Evolutionary conservation across 768 basidiomycete species (phyloP), one percentile per base, ranked within the genome.

Genomic region (Hypsizygus marmoreus): DNA sequence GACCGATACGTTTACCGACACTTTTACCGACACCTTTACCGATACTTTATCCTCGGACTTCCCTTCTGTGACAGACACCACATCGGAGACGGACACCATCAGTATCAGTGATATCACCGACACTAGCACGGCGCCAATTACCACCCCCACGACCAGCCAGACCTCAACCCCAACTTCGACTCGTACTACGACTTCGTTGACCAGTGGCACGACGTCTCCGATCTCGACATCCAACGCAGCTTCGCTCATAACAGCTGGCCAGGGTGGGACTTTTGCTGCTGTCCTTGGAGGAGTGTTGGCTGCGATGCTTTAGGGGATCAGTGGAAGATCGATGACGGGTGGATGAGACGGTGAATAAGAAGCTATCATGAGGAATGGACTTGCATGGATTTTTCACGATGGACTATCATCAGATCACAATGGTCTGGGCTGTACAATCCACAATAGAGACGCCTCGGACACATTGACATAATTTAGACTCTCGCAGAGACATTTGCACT

Each of bases 261-360:
- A 47, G 17, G n/a, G n/a, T n/a, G 41, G 45, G 0, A 12, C 25
- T 7, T 17, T 48, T n/a, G 36, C 42, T 38, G 41, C 37, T 12
- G 31, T 47, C 1, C 9, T 51, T 8, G 50, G 45, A 13, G 40
- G 30, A 14, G n/a, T 43, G 6, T 17, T 34, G 13, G 50, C 50
- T 14, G 40, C 45, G 2, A 33, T 51, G 22, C 34, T 51, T 10
- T 51, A 49, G 13, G 38, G 31, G 30, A n/a, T 28, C 28, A 40
- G n/a, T n/a, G n/a, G n/a, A n/a, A n/a, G n/a, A n/a, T n/a, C n/a
- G n/a, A n/a, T n/a, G n/a, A n/a, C n/a, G n/a, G n/a, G n/a, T n/a
- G n/a, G n/a, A n/a, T n/a, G n/a, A n/a, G n/a, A n/a, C n/a, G n/a
- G n/a, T n/a, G n/a, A n/a, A n/a, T n/a, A n/a, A n/a, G n/a, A 46